phyloP scores from a whole-genome alignment of 352 stramenopile genomes.

The Thalassiosira exigua region DNA sequence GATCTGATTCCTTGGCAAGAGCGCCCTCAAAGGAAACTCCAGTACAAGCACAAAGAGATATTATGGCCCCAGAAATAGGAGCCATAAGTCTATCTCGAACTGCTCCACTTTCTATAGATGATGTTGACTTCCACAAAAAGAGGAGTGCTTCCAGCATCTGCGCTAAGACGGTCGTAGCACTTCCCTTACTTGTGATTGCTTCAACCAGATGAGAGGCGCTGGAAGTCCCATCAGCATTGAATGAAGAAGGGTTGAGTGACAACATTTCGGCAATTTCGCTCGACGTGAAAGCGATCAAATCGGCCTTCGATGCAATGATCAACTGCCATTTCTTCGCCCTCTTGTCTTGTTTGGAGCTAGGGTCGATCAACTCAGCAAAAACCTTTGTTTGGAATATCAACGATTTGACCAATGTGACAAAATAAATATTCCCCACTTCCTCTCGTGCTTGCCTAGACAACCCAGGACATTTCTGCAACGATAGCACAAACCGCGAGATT shows the following conservation, averaged over 20 bases:
- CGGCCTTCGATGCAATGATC: conserved; percentile 48
- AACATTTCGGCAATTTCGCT: conserved; percentile 68
- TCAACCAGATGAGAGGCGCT: conserved; percentile 49
- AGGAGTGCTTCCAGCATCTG: conserved; percentile 61
- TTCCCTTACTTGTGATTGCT: conserved; percentile 23
- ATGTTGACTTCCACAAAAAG: conserved; percentile 70
- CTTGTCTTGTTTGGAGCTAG: conserved; percentile 37
- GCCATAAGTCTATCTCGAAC: conserved; percentile 51
- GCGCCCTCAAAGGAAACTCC: conserved; percentile 36
- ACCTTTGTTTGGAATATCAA: conserved; percentile 48
- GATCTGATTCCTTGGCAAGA: conserved; percentile 3
- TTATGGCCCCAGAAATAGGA: conserved; percentile 64
- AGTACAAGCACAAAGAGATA: conserved; percentile 72
- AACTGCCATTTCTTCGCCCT: conserved; percentile 55
- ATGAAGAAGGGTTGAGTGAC: conserved; percentile 58
- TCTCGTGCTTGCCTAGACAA: conserved; percentile 12
- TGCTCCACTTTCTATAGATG: conserved; percentile 37
- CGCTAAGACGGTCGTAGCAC: conserved; percentile 16
- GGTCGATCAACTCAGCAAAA: conserved; percentile 42
- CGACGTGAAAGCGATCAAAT: conserved; percentile 58
- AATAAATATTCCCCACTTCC: conserved; percentile 50
- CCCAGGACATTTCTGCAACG: conserved; percentile 18
- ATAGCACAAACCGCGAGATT: conserved; percentile 29
- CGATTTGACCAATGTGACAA: conserved; percentile 46
- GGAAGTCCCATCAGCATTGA: conserved; percentile 49